phyloP scores from a whole-genome alignment of 2,329 filamentous ascomycete species.

The Metarhizium anisopliae region DNA sequence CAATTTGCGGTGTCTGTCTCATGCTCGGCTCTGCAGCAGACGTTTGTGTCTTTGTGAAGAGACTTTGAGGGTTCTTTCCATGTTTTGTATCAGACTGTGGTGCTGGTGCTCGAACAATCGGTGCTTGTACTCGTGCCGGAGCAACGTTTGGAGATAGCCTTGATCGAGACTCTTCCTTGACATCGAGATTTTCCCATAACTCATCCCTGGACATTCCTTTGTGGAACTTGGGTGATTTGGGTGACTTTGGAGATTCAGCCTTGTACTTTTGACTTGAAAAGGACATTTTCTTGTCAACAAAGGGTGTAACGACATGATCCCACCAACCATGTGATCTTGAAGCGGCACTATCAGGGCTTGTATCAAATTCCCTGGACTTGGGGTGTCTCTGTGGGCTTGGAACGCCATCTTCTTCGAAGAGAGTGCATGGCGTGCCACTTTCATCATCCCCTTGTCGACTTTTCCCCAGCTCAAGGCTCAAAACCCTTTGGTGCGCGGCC shows the following conservation, averaged over 20 bases:
- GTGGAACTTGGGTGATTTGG: not conserved
- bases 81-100: slow-evolving; percentile 13
- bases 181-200: slow-evolving; percentile 26
- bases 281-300: slow-evolving; percentile 37
- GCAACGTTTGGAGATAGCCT: slow-evolving; percentile 10
- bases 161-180: slow-evolving; percentile 8
- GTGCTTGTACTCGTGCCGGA: slow-evolving; percentile 17
- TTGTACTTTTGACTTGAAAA: slow-evolving; percentile 30
- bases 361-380: slow-evolving; percentile 26
- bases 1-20: not conserved
- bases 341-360: slow-evolving; percentile 40
- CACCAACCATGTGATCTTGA: slow-evolving; percentile 64
- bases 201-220: slow-evolving; percentile 20
- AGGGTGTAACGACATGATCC: slow-evolving; percentile 68
- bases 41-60: not conserved
- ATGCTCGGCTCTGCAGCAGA: not conserved
- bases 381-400: slow-evolving; percentile 27
- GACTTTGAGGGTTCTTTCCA: not conserved
- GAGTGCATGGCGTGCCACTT: slow-evolving; percentile 49
- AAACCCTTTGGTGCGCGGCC: slow-evolving; percentile 21
- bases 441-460: slow-evolving; percentile 37
- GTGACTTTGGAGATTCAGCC: slow-evolving; percentile 18
- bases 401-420: slow-evolving; percentile 62
- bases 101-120: slow-evolving; percentile 27
- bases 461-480: slow-evolving; percentile 24